Base-by-base conservation (phyloP, 2,329 filamentous ascomycete species). In the Sclerotinia sclerotiorum region DNA sequence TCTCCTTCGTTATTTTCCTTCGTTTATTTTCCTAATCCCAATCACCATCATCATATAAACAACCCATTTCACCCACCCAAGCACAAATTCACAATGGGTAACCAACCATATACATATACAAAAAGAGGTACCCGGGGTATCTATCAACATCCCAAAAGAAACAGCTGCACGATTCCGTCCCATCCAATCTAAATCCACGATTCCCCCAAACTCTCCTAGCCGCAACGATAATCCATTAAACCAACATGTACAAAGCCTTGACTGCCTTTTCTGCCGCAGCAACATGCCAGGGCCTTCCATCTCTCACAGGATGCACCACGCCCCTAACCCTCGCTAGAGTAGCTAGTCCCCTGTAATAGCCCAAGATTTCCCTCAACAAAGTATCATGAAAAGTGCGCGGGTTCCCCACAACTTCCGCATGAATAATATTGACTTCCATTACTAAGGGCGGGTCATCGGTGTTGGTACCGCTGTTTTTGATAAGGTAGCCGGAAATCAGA, bases 281-380 rank as follows among this genome's bases (percentile, higher is more conserved):
- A 69, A 94, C 81, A 81, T 94, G 92, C 90, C 91, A 92, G 24
- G 92, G 92, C 74, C 90, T 81, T n/a, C 88, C 83, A 75, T 88
- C 87, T 61, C 80, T 83, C 66, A 87, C 81, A 70, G 83, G 79
- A 74, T 87, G 84, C 75, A 88, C 81, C 74, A 89, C 81, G 0
- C 87, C 90, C 70, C 89, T 85, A 29, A 88, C 85, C 71, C 87
- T 84, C 1, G 90, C 90, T 73, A 95, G 76, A 24, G 90, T 86
- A 0, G 88, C 88, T 70, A 95, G 77, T 0, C 85, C 87, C 55
- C 91, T 81, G 75, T 90, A 94, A 77, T 89, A 86, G 42, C 81
- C 84, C 68, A 95, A 76, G 77, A 92, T 87, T 76, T 95, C 92
- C 72, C 87, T 82, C 48, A 94, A 77, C 27, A 92, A 80, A 27